A percentile compares a stretch with the other conserved stretches of the same genome.
Evolutionary conservation across 371 early-diverging fungal genomes (phyloP).

Genomic region (Lichtheimia hyalospora): DNA sequence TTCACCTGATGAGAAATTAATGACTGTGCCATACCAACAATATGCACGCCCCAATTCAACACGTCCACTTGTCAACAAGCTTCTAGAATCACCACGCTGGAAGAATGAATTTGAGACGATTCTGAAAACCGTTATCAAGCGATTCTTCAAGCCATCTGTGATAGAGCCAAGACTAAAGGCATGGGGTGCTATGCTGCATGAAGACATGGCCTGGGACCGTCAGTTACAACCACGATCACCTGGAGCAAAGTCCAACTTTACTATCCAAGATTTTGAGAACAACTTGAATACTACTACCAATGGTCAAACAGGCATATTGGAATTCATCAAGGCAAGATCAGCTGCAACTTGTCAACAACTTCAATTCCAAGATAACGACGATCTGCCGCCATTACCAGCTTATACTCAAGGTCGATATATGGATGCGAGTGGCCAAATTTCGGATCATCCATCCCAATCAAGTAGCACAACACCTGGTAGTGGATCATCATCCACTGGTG

Average conservation of each 20-base stretch:
- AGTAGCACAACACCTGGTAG: slow-evolving; percentile 4
- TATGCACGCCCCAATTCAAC: slow-evolving; percentile 35
- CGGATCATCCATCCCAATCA: slow-evolving; percentile 1
- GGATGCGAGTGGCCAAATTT: slow-evolving; percentile 28
- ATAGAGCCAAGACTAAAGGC: slow-evolving; percentile 46
- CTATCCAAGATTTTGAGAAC: slow-evolving; percentile 38
- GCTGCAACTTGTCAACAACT: slow-evolving; percentile 30
- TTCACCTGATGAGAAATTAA: slow-evolving; percentile 4
- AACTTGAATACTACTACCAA: slow-evolving; percentile 34
- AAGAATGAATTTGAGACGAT: slow-evolving; percentile 44
- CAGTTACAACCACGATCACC: slow-evolving; percentile 38
- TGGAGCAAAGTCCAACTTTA: slow-evolving; percentile 38
- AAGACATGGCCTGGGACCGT: slow-evolving; percentile 57
- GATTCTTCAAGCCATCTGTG: slow-evolving; percentile 54
- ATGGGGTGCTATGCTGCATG: slow-evolving; percentile 48
- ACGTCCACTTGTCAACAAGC: slow-evolving; percentile 36
- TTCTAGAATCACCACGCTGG: slow-evolving; percentile 45
- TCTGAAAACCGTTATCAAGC: slow-evolving; percentile 50
- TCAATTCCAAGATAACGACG: slow-evolving; percentile 35
- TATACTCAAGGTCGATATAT: slow-evolving; percentile 29
- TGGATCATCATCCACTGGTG: neutral
- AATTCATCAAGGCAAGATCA: slow-evolving; percentile 34
- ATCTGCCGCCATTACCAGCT: slow-evolving; percentile 36
- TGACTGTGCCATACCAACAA: slow-evolving; percentile 35
- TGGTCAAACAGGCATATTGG: slow-evolving; percentile 23